phyloP scores from a whole-genome alignment of 257 asterid genomes.

The Solanum corneliomulleri region DNA sequence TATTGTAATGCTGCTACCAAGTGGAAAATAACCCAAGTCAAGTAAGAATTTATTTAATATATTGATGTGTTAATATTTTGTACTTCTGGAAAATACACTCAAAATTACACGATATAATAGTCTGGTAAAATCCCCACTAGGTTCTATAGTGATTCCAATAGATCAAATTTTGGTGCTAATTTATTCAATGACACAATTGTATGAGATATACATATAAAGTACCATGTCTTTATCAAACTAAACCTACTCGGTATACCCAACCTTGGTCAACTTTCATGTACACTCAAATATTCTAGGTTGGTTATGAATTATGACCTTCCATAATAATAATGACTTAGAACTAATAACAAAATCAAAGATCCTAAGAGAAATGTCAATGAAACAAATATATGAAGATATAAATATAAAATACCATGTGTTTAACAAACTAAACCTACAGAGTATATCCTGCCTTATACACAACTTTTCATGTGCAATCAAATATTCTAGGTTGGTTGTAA shows the following conservation, averaged over 20 bases:
- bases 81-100: not conserved
- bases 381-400: not conserved
- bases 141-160: not conserved
- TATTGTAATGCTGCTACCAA: not conserved
- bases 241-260: no score
- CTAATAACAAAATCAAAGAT: no score
- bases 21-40: not conserved
- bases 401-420: not conserved
- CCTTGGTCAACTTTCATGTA: no score
- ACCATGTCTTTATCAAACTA: no score
- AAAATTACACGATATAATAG: not conserved
- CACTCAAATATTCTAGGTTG: no score
- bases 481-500: not conserved
- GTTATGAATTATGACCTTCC: no score
- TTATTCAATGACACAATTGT: not conserved
- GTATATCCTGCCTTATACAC: not conserved
- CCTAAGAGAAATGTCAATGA: not conserved
- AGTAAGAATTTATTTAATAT: not conserved
- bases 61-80: not conserved
- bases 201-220: no score
- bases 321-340: no score
- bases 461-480: not conserved
- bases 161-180: not conserved
- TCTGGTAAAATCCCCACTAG: not conserved
- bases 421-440: not conserved